Base-by-base conservation (phyloP, 768 basidiomycete species). In the Daedaleopsis nitida region DNA sequence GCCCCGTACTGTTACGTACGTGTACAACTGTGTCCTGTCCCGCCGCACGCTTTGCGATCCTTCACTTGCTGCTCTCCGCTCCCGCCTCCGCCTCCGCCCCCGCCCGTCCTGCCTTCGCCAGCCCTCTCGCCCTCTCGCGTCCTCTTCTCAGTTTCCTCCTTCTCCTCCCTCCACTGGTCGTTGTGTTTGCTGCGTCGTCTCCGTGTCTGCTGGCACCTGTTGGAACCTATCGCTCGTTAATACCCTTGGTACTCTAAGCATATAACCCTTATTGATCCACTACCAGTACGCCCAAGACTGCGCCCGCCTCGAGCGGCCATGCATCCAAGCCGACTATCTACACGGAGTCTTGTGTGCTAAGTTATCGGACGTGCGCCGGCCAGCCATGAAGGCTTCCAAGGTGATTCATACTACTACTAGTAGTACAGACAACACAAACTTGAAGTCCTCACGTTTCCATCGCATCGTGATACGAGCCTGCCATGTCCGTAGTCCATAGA, bases 141-240 rank as follows among this genome's bases (percentile, higher is more conserved):
- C 50, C 34, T 5, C 5, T 10, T 32, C 50, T 51, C 34, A 7
- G 16, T 51, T 24, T 51, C 48, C 24, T 27, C 35, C 35, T 50
- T 45, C 17, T 52, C 24, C 57, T 24, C 61, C 7, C 32, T 24
- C 23, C 9, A 19, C 27, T 50, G 61, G 61, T 62, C 52, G 43
- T 49, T 45, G 32, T 16, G 55, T 53, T 27, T 51, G 59, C 59
- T 56, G 43, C 55, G 47, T 57, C 49, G 57, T 57, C 56, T 57
- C 52, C 56, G 39, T 32, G 60, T 6, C n/a, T 24, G 32, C 34
- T 19, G 32, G 32, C 55, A 59, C 45, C 27, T 56, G 44, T 58
- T 59, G 58, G 58, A 64, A 56, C 54, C 43, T 58, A 56, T 64
- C 62, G 58, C 62, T 64, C 62, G 62, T 64, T 64, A 56, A 64